Conservation (phyloP, 2,329 filamentous ascomycete genomes). For the Trichothecium roseum region DNA sequence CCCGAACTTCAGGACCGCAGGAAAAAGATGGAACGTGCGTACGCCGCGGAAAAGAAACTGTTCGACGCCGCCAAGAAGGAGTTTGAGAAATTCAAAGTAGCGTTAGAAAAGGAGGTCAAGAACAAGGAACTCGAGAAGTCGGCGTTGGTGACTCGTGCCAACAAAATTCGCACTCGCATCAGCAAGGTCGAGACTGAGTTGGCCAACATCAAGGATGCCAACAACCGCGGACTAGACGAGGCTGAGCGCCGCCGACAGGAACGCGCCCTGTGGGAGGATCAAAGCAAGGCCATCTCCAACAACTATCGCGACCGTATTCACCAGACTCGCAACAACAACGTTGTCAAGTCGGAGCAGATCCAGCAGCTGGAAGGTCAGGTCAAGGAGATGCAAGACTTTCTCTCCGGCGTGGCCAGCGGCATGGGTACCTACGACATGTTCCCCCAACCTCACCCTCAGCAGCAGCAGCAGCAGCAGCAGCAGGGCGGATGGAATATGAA, state of each 20-base stretch:
- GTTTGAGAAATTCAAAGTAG: conserved; percentile 48
- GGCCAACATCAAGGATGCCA: conserved; percentile 59
- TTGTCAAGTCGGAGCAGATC: conserved; percentile 18
- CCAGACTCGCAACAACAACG: conserved; percentile 23
- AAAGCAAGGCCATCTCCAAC: conserved; percentile 33
- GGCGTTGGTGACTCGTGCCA: conserved; percentile 55
- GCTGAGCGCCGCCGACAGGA: conserved; percentile 49
- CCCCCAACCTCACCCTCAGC: background rate
- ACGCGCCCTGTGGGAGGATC: conserved; percentile 33
- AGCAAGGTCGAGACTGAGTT: conserved; percentile 64
- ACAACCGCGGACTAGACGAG: conserved; percentile 53
- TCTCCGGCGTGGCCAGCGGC: conserved; percentile 21
- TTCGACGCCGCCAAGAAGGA: conserved; percentile 46
- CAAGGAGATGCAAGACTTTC: conserved; percentile 14
- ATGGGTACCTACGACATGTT: conserved; percentile 7
- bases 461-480: conserved; percentile 10
- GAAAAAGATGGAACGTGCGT: conserved; percentile 40
- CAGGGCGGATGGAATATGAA: conserved; percentile 23
- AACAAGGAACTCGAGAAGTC: conserved; percentile 53
- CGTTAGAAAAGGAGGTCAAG: conserved; percentile 52
- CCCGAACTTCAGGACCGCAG: conserved; percentile 53
- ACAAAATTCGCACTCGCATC: conserved; percentile 62
- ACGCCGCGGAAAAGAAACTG: conserved; percentile 44
- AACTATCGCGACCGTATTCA: conserved; percentile 33
- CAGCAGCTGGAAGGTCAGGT: conserved; percentile 19